phyloP scores from a whole-genome alignment of 106 monocot species.

The Dendrobium huoshanense region DNA sequence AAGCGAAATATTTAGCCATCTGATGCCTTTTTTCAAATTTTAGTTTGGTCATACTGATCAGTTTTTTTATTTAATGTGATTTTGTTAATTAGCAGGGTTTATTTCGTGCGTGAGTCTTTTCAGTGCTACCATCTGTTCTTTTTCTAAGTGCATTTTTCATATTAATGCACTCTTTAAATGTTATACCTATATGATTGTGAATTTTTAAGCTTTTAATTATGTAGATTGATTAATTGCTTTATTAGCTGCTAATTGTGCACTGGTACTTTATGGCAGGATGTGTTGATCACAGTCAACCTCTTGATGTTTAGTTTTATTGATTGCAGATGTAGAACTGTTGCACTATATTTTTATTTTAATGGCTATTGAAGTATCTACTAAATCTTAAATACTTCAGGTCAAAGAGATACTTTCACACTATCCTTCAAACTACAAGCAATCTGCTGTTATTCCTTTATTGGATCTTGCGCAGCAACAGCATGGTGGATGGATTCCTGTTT shows the following conservation, averaged over 20 bases:
- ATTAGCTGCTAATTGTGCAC: background rate
- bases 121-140: background rate
- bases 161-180: constrained; percentile 2
- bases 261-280: background rate
- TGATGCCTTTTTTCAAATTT: too few species aligned
- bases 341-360: background rate
- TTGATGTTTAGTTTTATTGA: background rate
- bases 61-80: too few species aligned
- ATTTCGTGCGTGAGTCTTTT: background rate
- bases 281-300: background rate
- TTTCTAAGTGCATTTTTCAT: background rate
- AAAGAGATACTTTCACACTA: constrained; percentile 94
- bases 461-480: constrained; percentile 98
- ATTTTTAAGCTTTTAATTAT: background rate
- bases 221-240: background rate
- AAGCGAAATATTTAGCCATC: too few species aligned
- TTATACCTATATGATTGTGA: background rate
- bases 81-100: too few species aligned
- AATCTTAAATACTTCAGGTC: constrained; percentile 36
- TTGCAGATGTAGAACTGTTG: background rate
- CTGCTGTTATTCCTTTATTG: constrained; percentile 85
- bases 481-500: constrained; percentile 93
- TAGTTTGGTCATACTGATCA: too few species aligned
- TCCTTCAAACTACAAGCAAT: constrained; percentile 98
- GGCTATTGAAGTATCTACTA: background rate